These are phyloP conservation scores for Fusarium nematophilum DNA, from an alignment of 2,329 filamentous ascomycete species.

Conservation along the genomic window DNA sequence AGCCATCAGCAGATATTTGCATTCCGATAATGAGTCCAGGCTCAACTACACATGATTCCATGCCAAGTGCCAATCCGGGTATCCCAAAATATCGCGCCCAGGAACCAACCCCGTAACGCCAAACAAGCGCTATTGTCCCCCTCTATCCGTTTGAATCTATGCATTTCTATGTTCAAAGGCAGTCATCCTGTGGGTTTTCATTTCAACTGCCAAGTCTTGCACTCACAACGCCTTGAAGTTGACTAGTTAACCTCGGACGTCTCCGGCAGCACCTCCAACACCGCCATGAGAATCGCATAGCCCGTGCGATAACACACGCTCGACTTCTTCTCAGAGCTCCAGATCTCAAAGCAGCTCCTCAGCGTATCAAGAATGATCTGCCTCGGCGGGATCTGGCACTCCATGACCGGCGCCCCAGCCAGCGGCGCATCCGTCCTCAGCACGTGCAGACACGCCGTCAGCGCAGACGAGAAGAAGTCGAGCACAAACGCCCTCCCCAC, in stretches of 20 bases:
- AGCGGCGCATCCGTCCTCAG: conserved; percentile 50
- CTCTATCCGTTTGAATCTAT: no score
- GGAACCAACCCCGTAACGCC: no score
- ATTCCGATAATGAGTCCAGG: conserved; percentile 1
- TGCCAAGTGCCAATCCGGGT: not conserved
- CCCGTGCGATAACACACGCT: conserved; percentile 51
- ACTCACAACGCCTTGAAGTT: no score
- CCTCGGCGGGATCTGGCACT: conserved; percentile 47
- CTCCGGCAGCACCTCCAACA: conserved; percentile 43
- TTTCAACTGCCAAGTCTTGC: no score
- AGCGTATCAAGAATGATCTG: conserved; percentile 51
- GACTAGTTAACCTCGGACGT: not conserved
- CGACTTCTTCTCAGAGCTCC: conserved; percentile 49
- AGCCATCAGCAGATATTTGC: conserved; percentile 20
- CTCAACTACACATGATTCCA: not conserved
- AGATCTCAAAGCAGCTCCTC: conserved; percentile 49
- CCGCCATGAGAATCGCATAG: conserved; percentile 46
- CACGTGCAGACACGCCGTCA: conserved; percentile 50
- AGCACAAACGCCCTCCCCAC: conserved; percentile 50
- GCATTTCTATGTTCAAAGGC: no score
- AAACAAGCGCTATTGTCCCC: no score
- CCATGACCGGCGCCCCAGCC: conserved; percentile 40
- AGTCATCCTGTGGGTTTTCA: no score
- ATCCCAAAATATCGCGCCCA: no score
- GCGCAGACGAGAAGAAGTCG: conserved; percentile 51